These are phyloP conservation scores for Medicago lupulina DNA, from an alignment of 306 rosid species.

Conservation along the genomic window DNA sequence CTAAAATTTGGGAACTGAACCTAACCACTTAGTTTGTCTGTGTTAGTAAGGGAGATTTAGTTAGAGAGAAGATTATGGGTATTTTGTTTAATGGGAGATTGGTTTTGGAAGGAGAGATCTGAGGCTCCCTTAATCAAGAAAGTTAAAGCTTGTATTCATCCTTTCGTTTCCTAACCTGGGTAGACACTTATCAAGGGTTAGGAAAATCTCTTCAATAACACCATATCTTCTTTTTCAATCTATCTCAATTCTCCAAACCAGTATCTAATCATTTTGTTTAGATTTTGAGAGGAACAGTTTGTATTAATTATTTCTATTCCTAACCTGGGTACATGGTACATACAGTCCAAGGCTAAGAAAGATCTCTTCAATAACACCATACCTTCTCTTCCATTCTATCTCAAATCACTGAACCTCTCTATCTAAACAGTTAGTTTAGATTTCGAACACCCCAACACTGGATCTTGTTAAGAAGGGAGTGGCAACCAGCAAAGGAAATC, in stretches of 20 bases:
- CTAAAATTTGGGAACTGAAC: background rate
- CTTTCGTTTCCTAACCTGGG: background rate
- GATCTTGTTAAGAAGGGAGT: conserved; percentile 15
- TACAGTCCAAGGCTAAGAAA: background rate
- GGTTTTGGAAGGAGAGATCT: conserved; percentile 11
- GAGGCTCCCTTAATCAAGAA: background rate
- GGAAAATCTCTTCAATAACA: background rate
- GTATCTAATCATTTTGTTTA: conserved; percentile 6
- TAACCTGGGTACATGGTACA: background rate
- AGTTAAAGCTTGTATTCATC: background rate
- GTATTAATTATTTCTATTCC: background rate
- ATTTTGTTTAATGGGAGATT: background rate
- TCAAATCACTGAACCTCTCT: background rate
- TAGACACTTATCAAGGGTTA: background rate
- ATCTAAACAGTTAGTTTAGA: conserved; percentile 13
- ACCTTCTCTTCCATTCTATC: background rate
- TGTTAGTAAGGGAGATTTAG: background rate
- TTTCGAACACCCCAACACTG: background rate
- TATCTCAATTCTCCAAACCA: background rate
- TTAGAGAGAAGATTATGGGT: conserved; percentile 9
- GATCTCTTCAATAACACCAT: background rate
- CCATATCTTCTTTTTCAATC: background rate
- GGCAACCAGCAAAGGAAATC: background rate
- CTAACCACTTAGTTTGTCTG: background rate
- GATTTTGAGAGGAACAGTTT: background rate